Conservation (phyloP, 2,329 filamentous ascomycete species). For the Fusarium napiforme region DNA sequence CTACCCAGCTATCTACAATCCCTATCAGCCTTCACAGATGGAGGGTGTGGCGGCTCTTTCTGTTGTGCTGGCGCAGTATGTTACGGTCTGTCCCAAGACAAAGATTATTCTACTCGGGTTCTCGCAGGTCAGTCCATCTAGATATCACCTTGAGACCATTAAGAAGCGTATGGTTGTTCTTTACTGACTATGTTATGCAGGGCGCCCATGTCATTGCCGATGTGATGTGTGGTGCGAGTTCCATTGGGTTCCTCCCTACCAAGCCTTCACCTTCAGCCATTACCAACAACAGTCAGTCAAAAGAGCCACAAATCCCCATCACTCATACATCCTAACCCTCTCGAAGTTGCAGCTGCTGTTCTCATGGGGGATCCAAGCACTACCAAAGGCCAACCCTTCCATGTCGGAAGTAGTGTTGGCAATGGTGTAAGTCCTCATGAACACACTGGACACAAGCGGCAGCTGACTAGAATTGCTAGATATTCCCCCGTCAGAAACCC, state of each 20-base stretch:
- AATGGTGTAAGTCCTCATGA: constrained; percentile 21
- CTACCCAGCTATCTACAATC: constrained; percentile 33
- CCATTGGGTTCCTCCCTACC: constrained; percentile 31
- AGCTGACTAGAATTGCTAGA: not conserved
- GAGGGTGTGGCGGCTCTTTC: constrained; percentile 25
- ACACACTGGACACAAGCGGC: accelerated
- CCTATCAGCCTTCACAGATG: constrained; percentile 34
- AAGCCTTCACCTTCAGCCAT: constrained; percentile 12
- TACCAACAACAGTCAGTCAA: constrained; percentile 20
- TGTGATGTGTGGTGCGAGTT: constrained; percentile 38
- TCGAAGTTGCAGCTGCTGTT: constrained; percentile 32
- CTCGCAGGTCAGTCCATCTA: not conserved
- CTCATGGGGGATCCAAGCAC: constrained; percentile 43
- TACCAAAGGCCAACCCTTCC: constrained; percentile 30
- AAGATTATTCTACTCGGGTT: constrained; percentile 41
- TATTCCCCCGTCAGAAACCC: constrained; percentile 32
- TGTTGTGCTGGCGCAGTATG: constrained; percentile 13
- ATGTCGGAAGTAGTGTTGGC: constrained; percentile 30
- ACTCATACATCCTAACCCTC: not conserved
- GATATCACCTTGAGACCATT: too few species aligned
- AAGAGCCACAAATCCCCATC: accelerated
- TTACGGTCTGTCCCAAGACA: constrained; percentile 22
- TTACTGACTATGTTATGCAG: not conserved
- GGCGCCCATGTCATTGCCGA: constrained; percentile 40
- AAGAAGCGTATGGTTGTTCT: too few species aligned